Percentiles rank a stretch among this genome's conserved stretches.
Conservation (phyloP, 2,329 filamentous ascomycete genomes). For the Escovopsis sp. region DNA sequence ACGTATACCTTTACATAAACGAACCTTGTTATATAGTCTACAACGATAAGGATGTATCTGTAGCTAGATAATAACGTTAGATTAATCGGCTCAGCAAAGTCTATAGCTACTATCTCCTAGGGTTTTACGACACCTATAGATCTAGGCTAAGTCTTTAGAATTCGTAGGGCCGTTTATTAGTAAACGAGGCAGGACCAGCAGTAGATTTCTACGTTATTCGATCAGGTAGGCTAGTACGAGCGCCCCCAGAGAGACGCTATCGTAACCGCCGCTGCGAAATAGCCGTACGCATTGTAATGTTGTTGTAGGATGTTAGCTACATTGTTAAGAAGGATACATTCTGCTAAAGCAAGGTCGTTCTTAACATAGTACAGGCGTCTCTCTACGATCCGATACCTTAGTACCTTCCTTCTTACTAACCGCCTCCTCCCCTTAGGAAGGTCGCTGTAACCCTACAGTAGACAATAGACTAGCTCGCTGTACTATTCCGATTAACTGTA, state of each 20-base stretch:
- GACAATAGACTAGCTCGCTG: neutral
- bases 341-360: neutral
- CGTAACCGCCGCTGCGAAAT: neutral
- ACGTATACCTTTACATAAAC: neutral
- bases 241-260: no score
- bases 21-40: neutral
- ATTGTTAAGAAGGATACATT: neutral
- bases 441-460: no score
- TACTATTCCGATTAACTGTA: neutral
- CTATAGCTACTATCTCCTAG: neutral
- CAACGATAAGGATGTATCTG: neutral
- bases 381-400: neutral
- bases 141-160: neutral
- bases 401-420: neutral
- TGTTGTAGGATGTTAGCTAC: neutral
- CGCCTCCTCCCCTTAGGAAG: no score
- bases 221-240: no score
- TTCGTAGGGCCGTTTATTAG: neutral
- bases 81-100: neutral
- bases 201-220: neutral
- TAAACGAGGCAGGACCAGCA: neutral
- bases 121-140: neutral
- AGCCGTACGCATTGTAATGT: neutral
- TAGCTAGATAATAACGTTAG: neutral
- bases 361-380: neutral